Evolutionary conservation across 768 basidiomycete species (phyloP), one percentile per base, ranked within the genome.

Genomic region (Suillus brevipes): DNA sequence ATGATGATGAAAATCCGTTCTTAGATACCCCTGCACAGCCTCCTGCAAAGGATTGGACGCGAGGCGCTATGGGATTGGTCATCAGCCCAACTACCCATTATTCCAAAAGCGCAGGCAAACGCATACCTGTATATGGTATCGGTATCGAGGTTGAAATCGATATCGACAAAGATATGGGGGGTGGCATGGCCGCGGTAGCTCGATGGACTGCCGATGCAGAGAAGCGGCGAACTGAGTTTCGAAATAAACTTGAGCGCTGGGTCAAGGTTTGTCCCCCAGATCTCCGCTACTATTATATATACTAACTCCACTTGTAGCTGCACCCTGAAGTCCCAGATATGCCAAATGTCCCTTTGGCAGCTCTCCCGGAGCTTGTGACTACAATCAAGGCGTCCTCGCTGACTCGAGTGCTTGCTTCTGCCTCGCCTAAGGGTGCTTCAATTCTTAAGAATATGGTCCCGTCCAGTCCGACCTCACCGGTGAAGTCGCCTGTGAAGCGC

Each of bases 101-200:
- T 73, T 85, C 84, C n/a, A 91, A 89, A 70, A 69, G 76, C 1
- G 84, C 83, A 16, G 84, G 85, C 16, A 87, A 87, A 70, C 85
- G 93, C 50, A 79, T 92, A 23, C 88, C 91, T 40, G 92, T 85
- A 1, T 95, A 94, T 74, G 93, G 92, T 10, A 84, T 94, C 67
- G 93, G 93, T 1, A 91, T 95, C 59, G 91, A 94, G 77, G 91
- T 94, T 31, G 91, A 94, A 69, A 89, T 92, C 80, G 87, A 93
- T 70, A 85, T 92, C 63, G 90, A 92, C 76, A 91, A 90, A 77
- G 87, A 85, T 69, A 88, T 91, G 88, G 80, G 80, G 25, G 87
- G 84, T 53, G 91, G 92, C n/a, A 94, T 94, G 89, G 91, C 91
- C 43, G 90, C 92, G 36, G 90, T 95, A 52, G 92, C 93, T 61